Base-by-base conservation (phyloP, 2,329 filamentous ascomycete genomes). In the Microdochium nivale region DNA sequence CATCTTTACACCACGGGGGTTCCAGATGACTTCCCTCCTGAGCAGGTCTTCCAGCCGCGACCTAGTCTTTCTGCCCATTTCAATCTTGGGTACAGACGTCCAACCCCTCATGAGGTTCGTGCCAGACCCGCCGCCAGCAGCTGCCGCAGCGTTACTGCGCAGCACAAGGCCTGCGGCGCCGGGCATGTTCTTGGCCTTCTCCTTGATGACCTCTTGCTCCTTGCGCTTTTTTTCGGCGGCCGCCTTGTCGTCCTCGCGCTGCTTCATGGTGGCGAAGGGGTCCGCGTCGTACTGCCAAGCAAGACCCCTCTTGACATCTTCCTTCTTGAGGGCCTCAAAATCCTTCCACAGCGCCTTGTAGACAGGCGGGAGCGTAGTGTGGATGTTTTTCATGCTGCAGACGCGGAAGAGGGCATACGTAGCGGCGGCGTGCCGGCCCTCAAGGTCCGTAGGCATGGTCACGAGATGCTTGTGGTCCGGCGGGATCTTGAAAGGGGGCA, bases 281-380 rank as follows among this genome's bases (percentile, higher is more conserved):
- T 99, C 94, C 11, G 90, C 90, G 60, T 95, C 91, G 67, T 97
- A 99, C 80, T 95, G 85, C 87, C 91, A 96, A 0, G 74, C 86
- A 56, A 81, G 81, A n/a, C 80, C 90, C 43, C 88, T 84, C 62
- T 84, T 87, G 48, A 89, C 74, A 60, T 96, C 92, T 59, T 84
- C 80, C 56, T 81, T 82, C 70, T 96, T 97, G 56, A 97, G 72
- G 3, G 83, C 79, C 55, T 87, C 81, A 59, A 99, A 96, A 53
- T 91, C 84, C 65, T 95, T 95, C 94, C 94, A 99, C 43, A 96
- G 73, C 57, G 88, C 82, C 63, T 86, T 87, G 70, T 96, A 95
- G 53, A 87, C 88, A 0, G 94, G 94, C 24, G 94, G 94, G 57
- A 99, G 77, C 72, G 91, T 92, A 75, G 90, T 95, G 65, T 96